Evolutionary conservation across 176 grass and related monocot species (phyloP).

Genomic region (Zea luxurians): DNA sequence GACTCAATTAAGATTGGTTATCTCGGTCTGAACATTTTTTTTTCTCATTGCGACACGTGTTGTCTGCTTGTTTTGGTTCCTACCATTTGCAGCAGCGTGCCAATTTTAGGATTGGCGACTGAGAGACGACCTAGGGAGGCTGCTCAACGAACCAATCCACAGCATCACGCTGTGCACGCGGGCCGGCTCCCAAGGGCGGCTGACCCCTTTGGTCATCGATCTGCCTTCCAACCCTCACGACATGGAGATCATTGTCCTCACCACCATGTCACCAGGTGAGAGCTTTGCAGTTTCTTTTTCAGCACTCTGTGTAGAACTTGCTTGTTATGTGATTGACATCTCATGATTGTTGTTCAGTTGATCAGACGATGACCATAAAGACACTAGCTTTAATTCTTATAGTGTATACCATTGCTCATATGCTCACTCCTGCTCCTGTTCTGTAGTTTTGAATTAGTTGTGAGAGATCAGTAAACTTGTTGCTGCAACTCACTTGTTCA

Average conservation of each 20-base stretch:
- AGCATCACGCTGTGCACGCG: conserved; percentile 13
- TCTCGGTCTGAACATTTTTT: too few species aligned
- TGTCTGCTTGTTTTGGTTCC: not conserved
- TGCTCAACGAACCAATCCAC: not conserved
- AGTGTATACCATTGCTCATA: not conserved
- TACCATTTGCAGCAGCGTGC: not conserved
- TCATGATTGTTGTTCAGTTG: too few species aligned
- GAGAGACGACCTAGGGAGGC: not conserved
- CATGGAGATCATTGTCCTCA: not conserved
- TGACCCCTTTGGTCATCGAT: conserved; percentile 31
- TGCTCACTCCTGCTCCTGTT: not conserved
- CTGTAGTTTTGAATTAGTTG: not conserved
- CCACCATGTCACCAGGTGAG: not conserved
- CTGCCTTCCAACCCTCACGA: not conserved
- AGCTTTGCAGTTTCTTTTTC: not conserved
- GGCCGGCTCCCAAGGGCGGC: not conserved
- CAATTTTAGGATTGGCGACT: not conserved
- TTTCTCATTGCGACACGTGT: too few species aligned
- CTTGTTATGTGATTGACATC: too few species aligned
- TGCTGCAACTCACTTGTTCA: not conserved
- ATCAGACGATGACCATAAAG: too few species aligned
- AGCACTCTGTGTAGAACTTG: too few species aligned
- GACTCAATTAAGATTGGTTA: too few species aligned
- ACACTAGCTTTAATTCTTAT: too few species aligned
- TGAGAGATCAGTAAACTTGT: not conserved